Evolutionary conservation across 2,329 filamentous ascomycete genomes (phyloP).

Genomic region (Emmonsia crescens): DNA sequence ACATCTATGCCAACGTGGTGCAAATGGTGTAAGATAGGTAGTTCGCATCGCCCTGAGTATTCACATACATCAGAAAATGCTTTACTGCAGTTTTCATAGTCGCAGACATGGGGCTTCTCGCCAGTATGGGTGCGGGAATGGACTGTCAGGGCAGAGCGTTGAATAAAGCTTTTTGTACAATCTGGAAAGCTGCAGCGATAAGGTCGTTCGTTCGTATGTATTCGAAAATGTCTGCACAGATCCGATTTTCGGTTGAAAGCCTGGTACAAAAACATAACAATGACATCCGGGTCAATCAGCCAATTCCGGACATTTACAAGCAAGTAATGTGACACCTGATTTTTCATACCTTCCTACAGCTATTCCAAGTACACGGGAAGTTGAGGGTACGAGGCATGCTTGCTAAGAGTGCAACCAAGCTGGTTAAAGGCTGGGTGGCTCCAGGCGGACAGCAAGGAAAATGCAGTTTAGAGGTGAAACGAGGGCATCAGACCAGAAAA

Average conservation of each 20-base stretch:
- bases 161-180: conserved; percentile 40
- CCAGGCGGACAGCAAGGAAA: neutral
- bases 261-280: conserved; percentile 17
- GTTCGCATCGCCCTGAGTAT: conserved; percentile 1
- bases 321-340: neutral
- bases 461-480: neutral
- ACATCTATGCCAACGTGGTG: neutral
- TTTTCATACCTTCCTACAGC: conserved; percentile 32
- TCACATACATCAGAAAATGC: conserved; percentile 34
- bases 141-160: conserved; percentile 38
- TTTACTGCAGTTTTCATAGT: conserved; percentile 33
- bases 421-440: neutral
- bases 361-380: conserved; percentile 35
- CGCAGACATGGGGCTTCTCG: conserved; percentile 35
- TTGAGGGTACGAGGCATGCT: conserved; percentile 33
- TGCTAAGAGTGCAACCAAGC: neutral
- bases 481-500: neutral
- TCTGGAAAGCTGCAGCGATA: conserved; percentile 35
- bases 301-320: neutral
- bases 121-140: conserved; percentile 36
- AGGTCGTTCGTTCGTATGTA: conserved; percentile 40
- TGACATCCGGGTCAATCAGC: conserved; percentile 5
- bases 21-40: neutral
- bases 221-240: conserved; percentile 37
- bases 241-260: conserved; percentile 41